phyloP scores from a whole-genome alignment of 2,329 filamentous ascomycete genomes.

The Claviceps digitariae region DNA sequence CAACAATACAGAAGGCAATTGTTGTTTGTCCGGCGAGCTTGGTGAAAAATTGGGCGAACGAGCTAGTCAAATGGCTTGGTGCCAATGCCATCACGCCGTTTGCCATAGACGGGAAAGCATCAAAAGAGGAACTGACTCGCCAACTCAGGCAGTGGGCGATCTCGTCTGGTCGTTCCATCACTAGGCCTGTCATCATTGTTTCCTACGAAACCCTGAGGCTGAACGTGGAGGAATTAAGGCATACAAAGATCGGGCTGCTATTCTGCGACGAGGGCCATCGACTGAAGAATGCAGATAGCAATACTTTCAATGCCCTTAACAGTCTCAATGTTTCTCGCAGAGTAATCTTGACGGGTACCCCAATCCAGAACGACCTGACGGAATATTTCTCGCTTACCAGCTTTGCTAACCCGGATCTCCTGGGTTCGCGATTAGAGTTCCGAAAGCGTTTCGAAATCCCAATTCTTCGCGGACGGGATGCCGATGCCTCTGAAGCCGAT shows the following conservation, averaged over 20 bases:
- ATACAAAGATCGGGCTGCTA: conserved; percentile 81
- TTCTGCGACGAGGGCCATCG: conserved; percentile 95
- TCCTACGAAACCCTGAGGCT: conserved; percentile 92
- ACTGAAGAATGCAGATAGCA: conserved; percentile 90
- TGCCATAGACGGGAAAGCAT: conserved; percentile 90
- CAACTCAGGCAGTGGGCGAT: conserved; percentile 95
- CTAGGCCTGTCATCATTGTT: conserved; percentile 87
- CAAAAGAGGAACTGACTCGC: conserved; percentile 80
- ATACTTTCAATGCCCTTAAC: conserved; percentile 86
- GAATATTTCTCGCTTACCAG: conserved; percentile 95
- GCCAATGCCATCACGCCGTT: conserved; percentile 84
- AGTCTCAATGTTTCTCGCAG: conserved; percentile 78
- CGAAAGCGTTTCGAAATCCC: conserved; percentile 88
- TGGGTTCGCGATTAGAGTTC: conserved; percentile 82
- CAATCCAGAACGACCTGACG: conserved; percentile 96
- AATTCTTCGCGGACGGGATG: conserved; percentile 82
- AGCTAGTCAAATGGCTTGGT: conserved; percentile 91
- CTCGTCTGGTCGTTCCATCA: conserved; percentile 75
- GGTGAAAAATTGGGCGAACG: conserved; percentile 96
- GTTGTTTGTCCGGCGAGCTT: conserved; percentile 94
- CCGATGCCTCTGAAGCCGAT: conserved; percentile 72
- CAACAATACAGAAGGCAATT: conserved; percentile 90
- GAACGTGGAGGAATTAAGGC: conserved; percentile 79
- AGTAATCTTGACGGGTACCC: conserved; percentile 91
- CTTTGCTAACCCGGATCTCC: conserved; percentile 86